Evolutionary conservation across 192 early-diverging fungal genomes (phyloP).

Genomic region (Coemansia sp.): DNA sequence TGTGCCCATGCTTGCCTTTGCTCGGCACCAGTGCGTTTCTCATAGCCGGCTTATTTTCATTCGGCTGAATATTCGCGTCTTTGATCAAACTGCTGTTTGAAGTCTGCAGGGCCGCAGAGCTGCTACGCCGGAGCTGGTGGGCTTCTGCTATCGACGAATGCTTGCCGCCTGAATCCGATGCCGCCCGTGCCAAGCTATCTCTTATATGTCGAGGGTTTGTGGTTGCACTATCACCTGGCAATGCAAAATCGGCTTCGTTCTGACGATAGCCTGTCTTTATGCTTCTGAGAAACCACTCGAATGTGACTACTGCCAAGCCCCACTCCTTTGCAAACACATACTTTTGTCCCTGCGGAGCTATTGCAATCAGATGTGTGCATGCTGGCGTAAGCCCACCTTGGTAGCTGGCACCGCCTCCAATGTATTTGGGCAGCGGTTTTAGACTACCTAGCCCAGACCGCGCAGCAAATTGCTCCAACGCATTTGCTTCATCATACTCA

Average conservation of each 20-base stretch:
- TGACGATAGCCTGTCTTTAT: slow-evolving; percentile 30
- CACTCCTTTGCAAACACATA: slow-evolving; percentile 46
- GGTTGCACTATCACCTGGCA: background rate
- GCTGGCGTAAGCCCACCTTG: slow-evolving; percentile 24
- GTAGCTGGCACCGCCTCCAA: slow-evolving; percentile 49
- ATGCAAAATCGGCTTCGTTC: slow-evolving; percentile 19
- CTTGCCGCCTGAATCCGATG: too few species aligned
- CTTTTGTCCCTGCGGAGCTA: slow-evolving; percentile 29
- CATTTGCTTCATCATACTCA: background rate
- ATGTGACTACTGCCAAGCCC: slow-evolving; percentile 26
- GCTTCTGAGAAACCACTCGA: slow-evolving; percentile 40
- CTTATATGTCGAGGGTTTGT: too few species aligned
- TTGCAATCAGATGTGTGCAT: slow-evolving; percentile 50
- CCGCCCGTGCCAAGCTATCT: too few species aligned
- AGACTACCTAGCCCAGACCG: background rate
- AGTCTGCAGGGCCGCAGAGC: background rate
- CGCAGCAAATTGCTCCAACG: background rate
- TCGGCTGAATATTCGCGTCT: too few species aligned
- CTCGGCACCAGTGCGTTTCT: background rate
- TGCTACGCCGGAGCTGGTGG: background rate
- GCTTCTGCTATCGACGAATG: background rate
- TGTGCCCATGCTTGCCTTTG: background rate
- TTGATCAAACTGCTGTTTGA: background rate
- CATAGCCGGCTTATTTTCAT: too few species aligned
- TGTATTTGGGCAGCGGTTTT: background rate